Base-by-base conservation (phyloP, 371 early-diverging fungal species). In the Sporodiniella umbellata region DNA sequence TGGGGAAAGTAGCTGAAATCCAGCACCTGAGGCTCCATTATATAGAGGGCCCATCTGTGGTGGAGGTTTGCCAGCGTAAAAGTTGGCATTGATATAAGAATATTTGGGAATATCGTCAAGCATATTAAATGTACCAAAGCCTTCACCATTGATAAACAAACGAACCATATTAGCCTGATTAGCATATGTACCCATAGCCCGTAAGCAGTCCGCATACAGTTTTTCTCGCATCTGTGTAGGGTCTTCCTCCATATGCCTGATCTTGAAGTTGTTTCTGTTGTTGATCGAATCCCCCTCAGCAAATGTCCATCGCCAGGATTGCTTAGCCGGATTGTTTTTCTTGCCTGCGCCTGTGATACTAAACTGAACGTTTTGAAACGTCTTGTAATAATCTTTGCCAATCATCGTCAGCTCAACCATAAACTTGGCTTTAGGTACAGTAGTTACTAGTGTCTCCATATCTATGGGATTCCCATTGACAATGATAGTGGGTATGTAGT, bases 211-310 rank as follows among this genome's bases (percentile, higher is more conserved):
- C 6, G 81, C 75, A 55, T 77, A 81, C 1, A 77, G 60, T 60
- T 81, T 81, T 49, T 81, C 81, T 40, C 81, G 79, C 62, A 81
- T 75, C 56, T 81, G 81, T 8, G 81, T 81, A 23, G 81, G 81
- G 31, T 81, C 81, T 58, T 77, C 77, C 54, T 78, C 79, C 73
- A 72, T 72, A 37, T 81, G 73, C 21, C 81, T 72, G 33, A 78
- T 45, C 62, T 81, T 81, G 66, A 81, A 71, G 47, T 68, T 72
- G 58, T 57, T 65, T 22, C 81, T 77, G 37, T 64, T 64, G 44
- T 70, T 57, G 19, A 70, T 56, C 42, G 42, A 55, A 12, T 76
- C 61, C 1, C 68, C 68, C 0, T 46, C 31, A 22, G 67, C 44
- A 24, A 78, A 60, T 1, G 26, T 28, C 72, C 70, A 75, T 51